Percentiles rank a stretch among this genome's conserved stretches.
These are phyloP conservation scores for Taphrina flavorubra DNA, from an alignment of 1,139 yeast species.

Conservation along the genomic window DNA sequence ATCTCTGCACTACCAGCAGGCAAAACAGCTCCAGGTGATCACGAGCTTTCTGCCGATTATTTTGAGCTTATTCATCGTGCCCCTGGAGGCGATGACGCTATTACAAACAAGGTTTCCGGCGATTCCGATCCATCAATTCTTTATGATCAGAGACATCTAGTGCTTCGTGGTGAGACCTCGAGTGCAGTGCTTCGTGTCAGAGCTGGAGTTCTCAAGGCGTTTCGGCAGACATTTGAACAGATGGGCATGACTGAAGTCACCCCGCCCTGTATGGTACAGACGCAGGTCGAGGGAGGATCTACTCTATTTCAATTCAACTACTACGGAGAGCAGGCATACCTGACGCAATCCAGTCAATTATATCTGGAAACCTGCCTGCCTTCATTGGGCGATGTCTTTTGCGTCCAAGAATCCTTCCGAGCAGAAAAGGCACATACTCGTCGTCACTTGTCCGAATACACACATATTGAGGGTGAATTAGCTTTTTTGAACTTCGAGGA, in stretches of 20 bases:
- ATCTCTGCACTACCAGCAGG: conserved; percentile 90
- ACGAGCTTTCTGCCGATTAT: conserved; percentile 88
- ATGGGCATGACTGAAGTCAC: conserved; percentile 87
- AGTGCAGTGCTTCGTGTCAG: conserved; percentile 96
- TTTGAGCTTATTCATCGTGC: conserved; percentile 89
- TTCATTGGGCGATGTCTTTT: conserved; percentile 93
- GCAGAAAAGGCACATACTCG: conserved; percentile 99
- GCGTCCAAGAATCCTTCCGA: conserved; percentile 98
- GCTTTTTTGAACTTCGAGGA: conserved; percentile 88
- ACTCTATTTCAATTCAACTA: conserved; percentile 91
- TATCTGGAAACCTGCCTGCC: conserved; percentile 97
- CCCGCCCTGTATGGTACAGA: conserved; percentile 99
- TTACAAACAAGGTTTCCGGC: conserved; percentile 92
- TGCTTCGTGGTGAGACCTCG: conserved; percentile 92
- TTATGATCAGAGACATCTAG: conserved; percentile 91
- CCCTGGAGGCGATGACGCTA: conserved; percentile 94
- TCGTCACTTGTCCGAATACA: conserved; percentile 95
- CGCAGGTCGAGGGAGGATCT: conserved; percentile 99
- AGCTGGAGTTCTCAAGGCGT: conserved; percentile 71
- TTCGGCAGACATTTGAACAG: conserved; percentile 78
- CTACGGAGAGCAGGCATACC: conserved; percentile 95
- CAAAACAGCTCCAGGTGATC: conserved; percentile 96
- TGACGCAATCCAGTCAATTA: conserved; percentile 96
- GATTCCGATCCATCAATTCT: conserved; percentile 75
- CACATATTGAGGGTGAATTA: conserved; percentile 94